Evolutionary conservation across 768 basidiomycete genomes (phyloP).

Genomic region (Nidularia sp.): DNA sequence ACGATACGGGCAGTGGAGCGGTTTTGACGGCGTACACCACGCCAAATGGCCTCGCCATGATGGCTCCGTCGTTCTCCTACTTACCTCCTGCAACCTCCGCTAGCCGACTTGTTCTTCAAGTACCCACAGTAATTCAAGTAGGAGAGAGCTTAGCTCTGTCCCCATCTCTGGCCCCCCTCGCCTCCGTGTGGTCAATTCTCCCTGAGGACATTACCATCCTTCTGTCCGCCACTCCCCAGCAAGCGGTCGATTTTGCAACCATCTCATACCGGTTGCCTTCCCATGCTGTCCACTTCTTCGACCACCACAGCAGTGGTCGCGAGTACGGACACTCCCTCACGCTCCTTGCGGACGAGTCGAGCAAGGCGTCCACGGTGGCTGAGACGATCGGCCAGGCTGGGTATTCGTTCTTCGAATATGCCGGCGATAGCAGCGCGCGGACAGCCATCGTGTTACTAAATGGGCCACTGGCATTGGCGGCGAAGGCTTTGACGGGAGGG

Average conservation of each 20-base stretch:
- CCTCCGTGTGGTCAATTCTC: constrained; percentile 54
- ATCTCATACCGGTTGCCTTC: constrained; percentile 67
- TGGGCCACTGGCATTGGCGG: constrained; percentile 66
- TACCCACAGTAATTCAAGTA: constrained; percentile 68
- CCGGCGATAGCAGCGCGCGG: constrained; percentile 58
- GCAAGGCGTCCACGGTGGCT: constrained; percentile 27
- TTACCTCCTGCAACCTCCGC: constrained; percentile 59
- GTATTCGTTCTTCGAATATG: constrained; percentile 77
- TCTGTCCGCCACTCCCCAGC: constrained; percentile 81
- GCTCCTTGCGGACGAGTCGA: constrained; percentile 27
- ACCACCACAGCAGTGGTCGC: constrained; percentile 76
- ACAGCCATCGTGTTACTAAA: constrained; percentile 72
- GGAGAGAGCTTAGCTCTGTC: constrained; percentile 67
- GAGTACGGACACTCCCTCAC: constrained; percentile 61
- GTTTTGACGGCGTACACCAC: constrained; percentile 80
- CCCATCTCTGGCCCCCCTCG: constrained; percentile 71
- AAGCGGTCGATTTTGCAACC: constrained; percentile 72
- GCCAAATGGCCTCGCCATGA: constrained; percentile 75
- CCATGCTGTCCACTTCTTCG: constrained; percentile 88
- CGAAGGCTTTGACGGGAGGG: constrained; percentile 44
- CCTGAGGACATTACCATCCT: constrained; percentile 68
- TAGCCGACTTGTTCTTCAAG: constrained; percentile 77
- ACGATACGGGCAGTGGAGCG: constrained; percentile 53
- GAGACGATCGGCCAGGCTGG: constrained; percentile 53
- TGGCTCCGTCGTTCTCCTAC: constrained; percentile 75